Evolutionary conservation across 345 rosid genomes (phyloP).

Genomic region (Balakata baccata): DNA sequence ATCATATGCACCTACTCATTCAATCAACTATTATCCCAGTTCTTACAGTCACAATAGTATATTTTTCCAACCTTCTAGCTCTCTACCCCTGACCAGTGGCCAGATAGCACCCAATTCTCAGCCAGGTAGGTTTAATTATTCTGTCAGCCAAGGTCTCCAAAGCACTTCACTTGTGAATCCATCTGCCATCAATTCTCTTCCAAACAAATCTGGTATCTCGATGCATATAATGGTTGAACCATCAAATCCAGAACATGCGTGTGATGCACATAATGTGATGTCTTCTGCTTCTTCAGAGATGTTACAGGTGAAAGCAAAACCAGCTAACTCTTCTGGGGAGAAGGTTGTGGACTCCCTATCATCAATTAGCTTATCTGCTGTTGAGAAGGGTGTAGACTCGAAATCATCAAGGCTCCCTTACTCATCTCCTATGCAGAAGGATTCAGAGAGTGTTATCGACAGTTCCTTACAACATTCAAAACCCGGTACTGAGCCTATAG

Average conservation of each 20-base stretch:
- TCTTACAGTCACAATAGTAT: slow-evolving; percentile 38
- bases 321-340: slow-evolving; percentile 40
- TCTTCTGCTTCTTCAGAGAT: slow-evolving; percentile 39
- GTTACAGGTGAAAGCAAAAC: slow-evolving; percentile 51
- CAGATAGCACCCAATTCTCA: slow-evolving; percentile 64
- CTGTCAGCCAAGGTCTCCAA: slow-evolving; percentile 56
- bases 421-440: slow-evolving; percentile 31
- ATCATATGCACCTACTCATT: slow-evolving; percentile 52
- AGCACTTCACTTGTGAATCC: slow-evolving; percentile 51
- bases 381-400: slow-evolving; percentile 45
- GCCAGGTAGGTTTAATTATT: slow-evolving; percentile 51
- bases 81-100: slow-evolving; percentile 51
- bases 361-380: slow-evolving; percentile 25
- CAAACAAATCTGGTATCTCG: slow-evolving; percentile 42
- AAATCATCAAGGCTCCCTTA: slow-evolving; percentile 32
- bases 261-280: slow-evolving; percentile 36
- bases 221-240: slow-evolving; percentile 38
- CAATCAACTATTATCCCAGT: slow-evolving; percentile 48
- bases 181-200: slow-evolving; percentile 34
- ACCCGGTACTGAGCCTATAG: slow-evolving; percentile 35
- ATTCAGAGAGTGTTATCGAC: slow-evolving; percentile 32
- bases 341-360: slow-evolving; percentile 34
- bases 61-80: slow-evolving; percentile 44
- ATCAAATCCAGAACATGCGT: slow-evolving; percentile 35
- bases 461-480: slow-evolving; percentile 38